phyloP scores from a whole-genome alignment of 305 asterid species.

The Solanum chacoense region DNA sequence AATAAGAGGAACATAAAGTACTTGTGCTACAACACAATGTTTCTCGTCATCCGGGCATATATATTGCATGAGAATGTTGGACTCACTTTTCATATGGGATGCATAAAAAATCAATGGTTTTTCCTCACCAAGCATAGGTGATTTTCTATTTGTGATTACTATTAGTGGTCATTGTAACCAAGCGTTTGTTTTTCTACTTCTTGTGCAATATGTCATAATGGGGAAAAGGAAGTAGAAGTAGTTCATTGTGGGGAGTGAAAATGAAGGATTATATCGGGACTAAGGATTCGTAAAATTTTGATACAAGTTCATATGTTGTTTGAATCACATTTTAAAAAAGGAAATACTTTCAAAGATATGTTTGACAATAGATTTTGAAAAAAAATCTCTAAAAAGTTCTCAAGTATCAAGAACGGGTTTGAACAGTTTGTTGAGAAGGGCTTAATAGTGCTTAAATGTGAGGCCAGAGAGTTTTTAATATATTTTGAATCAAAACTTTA shows the following conservation, averaged over 20 bases:
- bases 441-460: neutral
- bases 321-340: neutral
- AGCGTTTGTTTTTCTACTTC: neutral
- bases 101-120: neutral
- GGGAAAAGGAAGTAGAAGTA: neutral
- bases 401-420: neutral
- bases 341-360: neutral
- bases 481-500: neutral
- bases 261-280: neutral
- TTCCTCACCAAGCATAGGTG: neutral
- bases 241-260: neutral
- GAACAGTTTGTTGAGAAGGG: neutral
- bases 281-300: neutral
- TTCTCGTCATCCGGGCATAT: no score
- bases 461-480: neutral
- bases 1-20: neutral
- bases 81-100: neutral
- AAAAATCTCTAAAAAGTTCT: neutral
- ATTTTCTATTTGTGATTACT: neutral
- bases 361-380: neutral
- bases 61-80: neutral
- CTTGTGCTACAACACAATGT: neutral
- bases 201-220: neutral
- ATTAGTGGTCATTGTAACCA: neutral
- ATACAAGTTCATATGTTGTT: neutral